Percentiles rank a stretch among this genome's conserved stretches.
These are phyloP conservation scores for Alisma plantagoaquatica DNA, from an alignment of 106 monocot genomes.

Conservation along the genomic window DNA sequence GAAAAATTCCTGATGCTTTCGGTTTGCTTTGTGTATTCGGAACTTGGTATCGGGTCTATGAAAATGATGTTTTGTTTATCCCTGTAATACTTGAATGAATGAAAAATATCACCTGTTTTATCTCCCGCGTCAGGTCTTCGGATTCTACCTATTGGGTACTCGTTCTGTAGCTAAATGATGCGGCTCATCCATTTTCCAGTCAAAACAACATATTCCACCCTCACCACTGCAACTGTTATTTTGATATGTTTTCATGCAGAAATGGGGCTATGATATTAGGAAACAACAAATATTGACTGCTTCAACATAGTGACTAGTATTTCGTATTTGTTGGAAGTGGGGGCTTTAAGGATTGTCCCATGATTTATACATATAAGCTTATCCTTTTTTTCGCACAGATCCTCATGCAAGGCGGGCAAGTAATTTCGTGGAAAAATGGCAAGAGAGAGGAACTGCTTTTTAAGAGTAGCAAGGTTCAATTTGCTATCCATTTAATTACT, in stretches of 20 bases:
- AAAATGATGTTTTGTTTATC: no score
- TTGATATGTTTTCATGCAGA: neutral
- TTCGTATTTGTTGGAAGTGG: no score
- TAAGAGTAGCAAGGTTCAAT: conserved; percentile 39
- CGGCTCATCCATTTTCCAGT: no score
- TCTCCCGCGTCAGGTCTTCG: no score
- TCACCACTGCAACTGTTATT: neutral
- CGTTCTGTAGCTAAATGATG: no score
- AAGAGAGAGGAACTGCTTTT: conserved; percentile 48
- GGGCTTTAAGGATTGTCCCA: neutral
- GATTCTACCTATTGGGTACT: no score
- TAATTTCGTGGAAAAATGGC: conserved; percentile 62
- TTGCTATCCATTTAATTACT: neutral
- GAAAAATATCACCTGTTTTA: no score
- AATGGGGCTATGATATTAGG: neutral
- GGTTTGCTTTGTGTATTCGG: no score
- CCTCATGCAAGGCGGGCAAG: conserved; percentile 50
- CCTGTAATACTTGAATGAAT: no score
- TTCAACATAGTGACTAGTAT: neutral
- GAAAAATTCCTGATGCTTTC: no score
- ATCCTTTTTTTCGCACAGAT: conserved; percentile 32
- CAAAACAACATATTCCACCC: neutral
- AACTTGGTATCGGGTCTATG: no score
- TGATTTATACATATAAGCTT: neutral
- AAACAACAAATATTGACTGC: neutral